Evolutionary conservation across 371 early-diverging fungal genomes (phyloP).

Genomic region (Paraphysoderma sedebokerense): DNA sequence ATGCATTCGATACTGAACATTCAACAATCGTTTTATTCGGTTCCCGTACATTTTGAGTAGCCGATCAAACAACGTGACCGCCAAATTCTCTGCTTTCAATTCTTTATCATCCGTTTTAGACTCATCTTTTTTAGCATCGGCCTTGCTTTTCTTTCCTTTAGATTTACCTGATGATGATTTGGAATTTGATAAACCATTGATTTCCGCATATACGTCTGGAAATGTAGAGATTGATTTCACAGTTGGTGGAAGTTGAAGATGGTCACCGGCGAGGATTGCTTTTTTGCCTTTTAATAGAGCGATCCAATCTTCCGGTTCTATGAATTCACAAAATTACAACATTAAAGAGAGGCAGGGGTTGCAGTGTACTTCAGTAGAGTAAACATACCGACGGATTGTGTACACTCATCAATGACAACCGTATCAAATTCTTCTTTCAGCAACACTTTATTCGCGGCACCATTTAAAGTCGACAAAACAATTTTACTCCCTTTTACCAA

Average conservation of each 20-base stretch:
- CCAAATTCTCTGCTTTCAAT: constrained; percentile 16
- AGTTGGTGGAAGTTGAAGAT: constrained; percentile 79
- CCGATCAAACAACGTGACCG: constrained; percentile 52
- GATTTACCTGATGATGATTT: no score
- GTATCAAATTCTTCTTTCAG: constrained; percentile 59
- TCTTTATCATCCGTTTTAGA: no score
- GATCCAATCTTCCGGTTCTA: constrained; percentile 72
- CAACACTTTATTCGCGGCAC: constrained; percentile 34
- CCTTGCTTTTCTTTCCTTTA: no score
- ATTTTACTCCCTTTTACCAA: constrained; percentile 25
- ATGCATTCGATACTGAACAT: constrained; percentile 82
- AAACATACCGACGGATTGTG: constrained; percentile 50
- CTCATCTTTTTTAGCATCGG: no score
- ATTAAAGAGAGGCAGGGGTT: neutral
- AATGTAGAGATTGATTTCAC: constrained; percentile 20
- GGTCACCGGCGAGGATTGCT: constrained; percentile 88
- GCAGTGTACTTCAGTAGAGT: neutral
- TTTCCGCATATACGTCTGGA: no score
- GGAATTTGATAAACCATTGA: no score
- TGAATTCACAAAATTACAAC: neutral
- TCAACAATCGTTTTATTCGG: constrained; percentile 42
- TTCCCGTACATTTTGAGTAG: constrained; percentile 23
- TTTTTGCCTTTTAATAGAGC: constrained; percentile 56
- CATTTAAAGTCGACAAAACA: constrained; percentile 41
- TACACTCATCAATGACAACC: constrained; percentile 87